phyloP scores from a whole-genome alignment of 768 basidiomycete genomes.

The Boletus bicolor region DNA sequence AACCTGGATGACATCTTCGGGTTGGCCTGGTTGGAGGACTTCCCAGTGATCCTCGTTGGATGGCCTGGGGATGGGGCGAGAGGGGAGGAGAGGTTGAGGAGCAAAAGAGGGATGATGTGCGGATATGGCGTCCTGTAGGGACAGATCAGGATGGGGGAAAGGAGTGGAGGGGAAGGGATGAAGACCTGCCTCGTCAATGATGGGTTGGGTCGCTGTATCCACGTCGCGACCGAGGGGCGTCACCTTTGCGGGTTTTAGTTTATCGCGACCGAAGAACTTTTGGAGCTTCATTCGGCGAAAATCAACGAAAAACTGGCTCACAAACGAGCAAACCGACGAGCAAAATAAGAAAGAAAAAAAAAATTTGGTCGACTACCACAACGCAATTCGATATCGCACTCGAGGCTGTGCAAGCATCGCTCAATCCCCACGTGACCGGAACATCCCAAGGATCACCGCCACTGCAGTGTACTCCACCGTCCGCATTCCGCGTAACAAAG shows the following conservation, averaged over 20 bases:
- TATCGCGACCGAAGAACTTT: conserved; percentile 55
- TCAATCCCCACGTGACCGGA: conserved; percentile 22
- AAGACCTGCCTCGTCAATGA: conserved; percentile 31
- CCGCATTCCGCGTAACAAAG: conserved; percentile 58
- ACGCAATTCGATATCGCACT: conserved; percentile 10
- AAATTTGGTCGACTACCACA: background rate
- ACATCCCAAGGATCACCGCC: conserved; percentile 40
- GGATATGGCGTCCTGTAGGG: conserved; percentile 22
- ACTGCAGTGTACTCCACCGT: conserved; percentile 50
- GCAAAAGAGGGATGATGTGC: conserved; percentile 22
- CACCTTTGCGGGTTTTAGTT: conserved; percentile 38
- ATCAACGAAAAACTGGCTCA: background rate
- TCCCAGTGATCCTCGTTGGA: conserved; percentile 49
- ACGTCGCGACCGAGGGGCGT: conserved; percentile 24
- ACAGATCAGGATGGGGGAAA: background rate
- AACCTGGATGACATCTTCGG: conserved; percentile 23
- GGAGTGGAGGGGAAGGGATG: background rate
- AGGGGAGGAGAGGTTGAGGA: background rate
- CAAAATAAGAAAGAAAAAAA: background rate
- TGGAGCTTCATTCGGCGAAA: conserved; percentile 44
- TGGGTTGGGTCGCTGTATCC: conserved; percentile 15
- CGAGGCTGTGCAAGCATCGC: conserved; percentile 23
- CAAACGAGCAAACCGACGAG: background rate
- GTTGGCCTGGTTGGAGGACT: conserved; percentile 30
- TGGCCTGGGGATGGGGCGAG: conserved; percentile 28